phyloP scores from a whole-genome alignment of 257 asterid genomes.

The Fraxinus pennsylvanica region DNA sequence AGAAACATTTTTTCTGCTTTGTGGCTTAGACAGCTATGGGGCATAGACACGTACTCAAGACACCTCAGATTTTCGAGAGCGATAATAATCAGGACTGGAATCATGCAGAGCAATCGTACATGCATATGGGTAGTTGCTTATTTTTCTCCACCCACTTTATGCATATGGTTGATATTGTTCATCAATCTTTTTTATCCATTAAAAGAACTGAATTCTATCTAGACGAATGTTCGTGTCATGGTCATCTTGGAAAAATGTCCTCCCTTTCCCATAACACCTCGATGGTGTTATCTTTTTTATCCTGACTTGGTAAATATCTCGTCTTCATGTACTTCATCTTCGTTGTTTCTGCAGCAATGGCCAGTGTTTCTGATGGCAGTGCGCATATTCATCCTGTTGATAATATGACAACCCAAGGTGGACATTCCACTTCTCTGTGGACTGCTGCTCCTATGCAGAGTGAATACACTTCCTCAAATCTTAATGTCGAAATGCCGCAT shows the following conservation, averaged over 20 bases:
- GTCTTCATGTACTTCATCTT: conserved; percentile 4
- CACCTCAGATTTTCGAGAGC: conserved; percentile 56
- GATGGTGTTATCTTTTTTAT: too few species aligned
- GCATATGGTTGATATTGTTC: neutral
- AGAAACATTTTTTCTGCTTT: conserved; percentile 17
- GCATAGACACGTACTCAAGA: conserved; percentile 47
- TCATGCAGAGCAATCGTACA: conserved; percentile 54
- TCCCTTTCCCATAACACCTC: neutral
- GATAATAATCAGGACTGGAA: conserved; percentile 66
- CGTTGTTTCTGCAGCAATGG: conserved; percentile 33
- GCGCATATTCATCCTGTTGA: conserved; percentile 48
- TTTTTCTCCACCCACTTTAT: too few species aligned
- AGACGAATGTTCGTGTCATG: neutral
- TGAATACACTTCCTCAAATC: conserved; percentile 48
- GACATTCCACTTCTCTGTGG: conserved; percentile 53
- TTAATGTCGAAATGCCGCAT: conserved; percentile 47
- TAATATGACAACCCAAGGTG: conserved; percentile 42
- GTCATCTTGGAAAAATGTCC: neutral
- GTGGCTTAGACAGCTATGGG: conserved; percentile 45
- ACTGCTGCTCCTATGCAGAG: conserved; percentile 47
- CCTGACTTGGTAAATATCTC: neutral
- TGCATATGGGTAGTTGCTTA: conserved; percentile 36
- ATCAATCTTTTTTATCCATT: neutral
- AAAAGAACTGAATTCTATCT: neutral
- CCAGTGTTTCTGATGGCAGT: conserved; percentile 45